phyloP scores from a whole-genome alignment of 768 basidiomycete species.

The Termitomyces sp. region DNA sequence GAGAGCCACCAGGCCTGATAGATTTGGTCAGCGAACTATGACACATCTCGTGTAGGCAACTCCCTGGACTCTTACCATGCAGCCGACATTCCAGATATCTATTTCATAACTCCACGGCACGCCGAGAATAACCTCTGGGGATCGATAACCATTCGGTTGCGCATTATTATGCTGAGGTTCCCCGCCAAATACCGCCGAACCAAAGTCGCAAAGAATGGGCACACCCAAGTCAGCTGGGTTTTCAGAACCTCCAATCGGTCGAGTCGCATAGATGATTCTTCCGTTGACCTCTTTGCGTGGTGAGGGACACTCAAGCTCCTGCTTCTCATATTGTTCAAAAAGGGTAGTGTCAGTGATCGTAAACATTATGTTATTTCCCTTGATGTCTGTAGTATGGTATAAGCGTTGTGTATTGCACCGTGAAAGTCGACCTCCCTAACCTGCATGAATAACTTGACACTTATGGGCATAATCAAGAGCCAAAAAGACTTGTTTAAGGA shows the following conservation, averaged over 20 bases:
- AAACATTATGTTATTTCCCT: not conserved
- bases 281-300: slow-evolving; percentile 13
- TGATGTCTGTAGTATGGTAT: not conserved
- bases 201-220: slow-evolving; percentile 20
- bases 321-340: slow-evolving; percentile 8
- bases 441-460: not conserved
- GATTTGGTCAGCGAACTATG: not conserved
- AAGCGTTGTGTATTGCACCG: not conserved
- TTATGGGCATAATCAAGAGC: not conserved
- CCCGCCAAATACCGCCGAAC: slow-evolving; percentile 13
- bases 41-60: too few species aligned
- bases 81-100: slow-evolving; percentile 29
- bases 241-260: not conserved
- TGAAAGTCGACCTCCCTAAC: not conserved
- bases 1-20: slow-evolving; percentile 1
- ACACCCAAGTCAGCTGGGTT: not conserved
- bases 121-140: slow-evolving; percentile 25
- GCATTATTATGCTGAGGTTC: slow-evolving; percentile 9
- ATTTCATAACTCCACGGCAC: slow-evolving; percentile 22
- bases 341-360: not conserved
- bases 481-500: not conserved
- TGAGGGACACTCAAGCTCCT: slow-evolving; percentile 8
- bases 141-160: slow-evolving; percentile 23
- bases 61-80: slow-evolving; percentile 22
- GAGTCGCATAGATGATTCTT: slow-evolving; percentile 13